A percentile compares a stretch with the other conserved stretches of the same genome.
phyloP scores from a whole-genome alignment of 2,329 filamentous ascomycete genomes.

The Pyricularia grisea region DNA sequence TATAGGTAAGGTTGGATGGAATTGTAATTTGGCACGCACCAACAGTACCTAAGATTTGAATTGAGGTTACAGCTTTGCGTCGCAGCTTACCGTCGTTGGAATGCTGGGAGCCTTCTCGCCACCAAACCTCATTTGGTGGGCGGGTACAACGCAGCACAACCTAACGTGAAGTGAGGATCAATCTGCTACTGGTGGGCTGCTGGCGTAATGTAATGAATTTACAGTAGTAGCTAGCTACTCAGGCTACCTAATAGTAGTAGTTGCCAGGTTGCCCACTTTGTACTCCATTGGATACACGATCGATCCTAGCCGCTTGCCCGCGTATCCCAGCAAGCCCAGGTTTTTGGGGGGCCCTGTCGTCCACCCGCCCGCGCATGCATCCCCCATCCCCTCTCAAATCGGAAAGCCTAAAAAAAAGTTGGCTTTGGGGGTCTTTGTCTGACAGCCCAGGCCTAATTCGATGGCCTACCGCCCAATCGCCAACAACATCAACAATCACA shows the following conservation, averaged over 20 bases:
- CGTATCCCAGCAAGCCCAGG: neutral
- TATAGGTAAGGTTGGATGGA: too few species aligned
- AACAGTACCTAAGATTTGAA: neutral
- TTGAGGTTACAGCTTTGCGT: neutral
- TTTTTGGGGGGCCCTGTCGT: neutral
- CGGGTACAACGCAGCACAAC: neutral
- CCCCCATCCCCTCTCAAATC: neutral
- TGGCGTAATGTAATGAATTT: neutral
- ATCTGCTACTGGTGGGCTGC: neutral
- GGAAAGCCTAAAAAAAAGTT: neutral
- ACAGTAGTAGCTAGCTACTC: too few species aligned
- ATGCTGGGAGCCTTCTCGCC: neutral
- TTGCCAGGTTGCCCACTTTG: neutral
- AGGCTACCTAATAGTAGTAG: too few species aligned
- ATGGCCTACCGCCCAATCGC: neutral
- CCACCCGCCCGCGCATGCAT: neutral
- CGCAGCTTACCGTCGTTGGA: neutral
- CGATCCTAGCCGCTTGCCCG: neutral
- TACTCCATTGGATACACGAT: neutral
- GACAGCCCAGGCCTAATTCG: neutral
- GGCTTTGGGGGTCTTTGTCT: neutral
- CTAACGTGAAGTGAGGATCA: neutral
- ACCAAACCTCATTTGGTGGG: neutral
- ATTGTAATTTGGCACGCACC: neutral
- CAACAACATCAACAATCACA: neutral